Conservation (phyloP, 2,329 filamentous ascomycete species). For the Ascochyta rabiei region DNA sequence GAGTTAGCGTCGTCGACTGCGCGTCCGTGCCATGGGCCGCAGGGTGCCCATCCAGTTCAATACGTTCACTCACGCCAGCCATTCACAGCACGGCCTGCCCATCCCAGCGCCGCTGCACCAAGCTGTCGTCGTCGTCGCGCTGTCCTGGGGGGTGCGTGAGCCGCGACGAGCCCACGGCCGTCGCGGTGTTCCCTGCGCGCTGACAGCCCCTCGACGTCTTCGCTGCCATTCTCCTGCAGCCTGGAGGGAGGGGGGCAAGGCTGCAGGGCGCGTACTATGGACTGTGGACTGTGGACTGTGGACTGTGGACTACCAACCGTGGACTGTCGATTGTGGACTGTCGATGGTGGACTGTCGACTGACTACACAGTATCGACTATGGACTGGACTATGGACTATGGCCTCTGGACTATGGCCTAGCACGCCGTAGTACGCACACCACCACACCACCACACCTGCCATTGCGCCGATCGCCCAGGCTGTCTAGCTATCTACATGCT, state of each 20-base stretch:
- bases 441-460: slow-evolving; percentile 6
- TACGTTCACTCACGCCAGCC: slow-evolving; percentile 24
- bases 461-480: slow-evolving; percentile 26
- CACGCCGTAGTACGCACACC: slow-evolving; percentile 12
- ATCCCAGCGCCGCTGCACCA: slow-evolving; percentile 2
- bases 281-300: no score
- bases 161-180: no score
- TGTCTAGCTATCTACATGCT: neutral
- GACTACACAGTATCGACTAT: no score
- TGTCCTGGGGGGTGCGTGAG: neutral
- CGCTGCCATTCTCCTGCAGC: slow-evolving; percentile 2
- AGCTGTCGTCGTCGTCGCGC: slow-evolving; percentile 1
- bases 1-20: slow-evolving; percentile 17
- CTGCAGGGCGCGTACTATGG: neutral
- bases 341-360: no score
- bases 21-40: slow-evolving; percentile 16
- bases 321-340: no score
- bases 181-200: neutral
- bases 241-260: slow-evolving; percentile 14
- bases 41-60: slow-evolving; percentile 10
- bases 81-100: neutral
- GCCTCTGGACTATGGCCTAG: neutral
- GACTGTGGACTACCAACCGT: no score
- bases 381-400: no score
- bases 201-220: neutral